Evolutionary conservation across 108 stramenopile species (phyloP).

Genomic region (Nitzschia sp.): DNA sequence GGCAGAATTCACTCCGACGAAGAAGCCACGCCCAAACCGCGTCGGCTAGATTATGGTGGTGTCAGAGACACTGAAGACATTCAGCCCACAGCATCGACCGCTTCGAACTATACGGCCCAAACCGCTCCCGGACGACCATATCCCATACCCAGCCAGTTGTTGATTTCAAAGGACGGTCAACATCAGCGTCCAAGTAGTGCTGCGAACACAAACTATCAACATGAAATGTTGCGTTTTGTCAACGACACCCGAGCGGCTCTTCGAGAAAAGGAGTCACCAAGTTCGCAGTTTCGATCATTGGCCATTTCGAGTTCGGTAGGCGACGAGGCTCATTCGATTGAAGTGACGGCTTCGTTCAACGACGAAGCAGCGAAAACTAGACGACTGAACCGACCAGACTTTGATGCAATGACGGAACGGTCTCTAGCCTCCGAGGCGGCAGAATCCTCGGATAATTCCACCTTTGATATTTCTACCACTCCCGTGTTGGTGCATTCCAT

Average conservation of each 20-base stretch:
- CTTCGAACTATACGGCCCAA: background rate
- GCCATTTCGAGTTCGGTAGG: background rate
- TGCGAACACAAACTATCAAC: background rate
- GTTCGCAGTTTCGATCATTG: background rate
- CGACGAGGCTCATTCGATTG: background rate
- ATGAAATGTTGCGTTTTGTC: constrained; percentile 33
- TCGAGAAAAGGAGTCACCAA: background rate
- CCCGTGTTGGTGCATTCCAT: constrained; percentile 36
- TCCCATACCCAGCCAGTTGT: background rate
- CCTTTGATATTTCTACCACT: background rate
- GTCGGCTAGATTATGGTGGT: constrained; percentile 23
- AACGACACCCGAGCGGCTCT: constrained; percentile 31
- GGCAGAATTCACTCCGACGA: background rate
- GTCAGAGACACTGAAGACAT: background rate
- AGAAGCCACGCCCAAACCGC: constrained; percentile 7
- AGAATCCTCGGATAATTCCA: background rate
- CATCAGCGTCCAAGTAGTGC: background rate
- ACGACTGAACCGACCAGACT: background rate
- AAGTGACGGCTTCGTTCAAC: background rate
- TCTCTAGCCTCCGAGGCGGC: background rate
- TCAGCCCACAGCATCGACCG: background rate
- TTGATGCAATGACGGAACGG: background rate
- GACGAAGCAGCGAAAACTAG: background rate
- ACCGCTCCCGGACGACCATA: background rate
- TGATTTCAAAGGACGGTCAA: background rate